A percentile compares a stretch with the other conserved stretches of the same genome.
Evolutionary conservation across 768 basidiomycete species (phyloP).

Genomic region (Termitomyces heimii): DNA sequence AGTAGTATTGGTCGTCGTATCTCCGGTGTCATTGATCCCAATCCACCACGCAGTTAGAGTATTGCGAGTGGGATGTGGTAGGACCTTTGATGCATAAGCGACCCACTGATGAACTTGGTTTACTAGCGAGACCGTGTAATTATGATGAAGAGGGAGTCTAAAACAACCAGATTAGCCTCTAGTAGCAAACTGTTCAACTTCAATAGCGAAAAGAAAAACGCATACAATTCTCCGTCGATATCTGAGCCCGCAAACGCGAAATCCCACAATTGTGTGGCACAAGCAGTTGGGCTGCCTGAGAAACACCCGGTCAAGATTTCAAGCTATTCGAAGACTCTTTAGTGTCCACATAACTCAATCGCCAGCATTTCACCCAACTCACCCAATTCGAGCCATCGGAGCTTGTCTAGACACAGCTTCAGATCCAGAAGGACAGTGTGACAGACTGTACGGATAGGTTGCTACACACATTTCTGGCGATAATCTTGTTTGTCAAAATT

Average conservation of each 20-base stretch:
- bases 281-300: constrained; percentile 34
- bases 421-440: not conserved
- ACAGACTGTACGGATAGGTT: not conserved
- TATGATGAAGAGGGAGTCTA: constrained; percentile 26
- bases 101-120: constrained; percentile 47
- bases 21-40: constrained; percentile 54
- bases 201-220: constrained; percentile 2
- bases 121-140: constrained; percentile 40
- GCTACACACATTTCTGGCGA: not conserved
- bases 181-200: not conserved
- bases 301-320: constrained; percentile 51
- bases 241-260: constrained; percentile 52
- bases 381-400: constrained; percentile 3
- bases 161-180: not conserved
- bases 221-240: constrained; percentile 33
- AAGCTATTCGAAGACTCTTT: constrained; percentile 23
- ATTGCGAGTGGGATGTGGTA: constrained; percentile 35
- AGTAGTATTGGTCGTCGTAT: constrained; percentile 35
- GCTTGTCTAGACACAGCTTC: not conserved
- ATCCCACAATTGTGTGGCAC: constrained; percentile 45
- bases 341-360: not conserved
- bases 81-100: constrained; percentile 33
- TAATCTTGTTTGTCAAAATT: constrained; percentile 36
- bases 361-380: not conserved
- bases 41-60: constrained; percentile 54